These are phyloP conservation scores for Podospora pseudopauciseta DNA, from an alignment of 495 filamentous ascomycete species.

Conservation along the genomic window DNA sequence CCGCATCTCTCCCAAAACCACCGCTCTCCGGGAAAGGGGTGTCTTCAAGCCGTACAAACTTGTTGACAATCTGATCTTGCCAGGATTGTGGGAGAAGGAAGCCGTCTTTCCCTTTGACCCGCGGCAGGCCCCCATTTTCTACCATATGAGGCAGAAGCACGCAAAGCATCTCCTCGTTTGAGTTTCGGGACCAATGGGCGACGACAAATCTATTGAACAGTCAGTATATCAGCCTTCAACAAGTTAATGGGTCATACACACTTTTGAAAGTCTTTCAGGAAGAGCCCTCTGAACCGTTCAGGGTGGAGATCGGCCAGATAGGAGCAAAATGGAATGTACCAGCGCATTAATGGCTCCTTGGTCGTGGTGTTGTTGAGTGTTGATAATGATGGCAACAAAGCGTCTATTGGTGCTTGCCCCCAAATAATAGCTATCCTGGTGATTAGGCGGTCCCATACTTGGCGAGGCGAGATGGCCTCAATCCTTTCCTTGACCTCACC, in stretches of 20 bases:
- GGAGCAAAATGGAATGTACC: conserved; percentile 82
- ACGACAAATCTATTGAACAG: conserved; percentile 57
- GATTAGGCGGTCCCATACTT: conserved; percentile 53
- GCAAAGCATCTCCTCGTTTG: conserved; percentile 64
- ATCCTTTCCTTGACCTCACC: conserved; percentile 32
- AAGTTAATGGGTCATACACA: conserved; percentile 30
- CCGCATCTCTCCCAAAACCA: conserved; percentile 47
- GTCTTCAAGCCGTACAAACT: conserved; percentile 54
- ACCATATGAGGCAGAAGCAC: conserved; percentile 66
- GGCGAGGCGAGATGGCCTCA: conserved; percentile 41
- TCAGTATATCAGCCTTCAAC: conserved; percentile 22
- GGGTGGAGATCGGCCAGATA: conserved; percentile 67
- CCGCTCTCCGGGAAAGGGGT: conserved; percentile 56
- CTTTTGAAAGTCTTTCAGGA: conserved; percentile 79
- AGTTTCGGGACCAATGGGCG: conserved; percentile 61
- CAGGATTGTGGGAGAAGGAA: conserved; percentile 62
- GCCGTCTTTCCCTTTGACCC: conserved; percentile 49
- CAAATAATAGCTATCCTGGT: conserved; percentile 66
- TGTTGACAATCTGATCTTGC: conserved; percentile 64
- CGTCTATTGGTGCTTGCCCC: conserved; percentile 74
- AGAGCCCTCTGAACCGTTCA: conserved; percentile 71
- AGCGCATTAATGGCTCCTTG: conserved; percentile 55
- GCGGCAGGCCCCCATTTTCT: conserved; percentile 48
- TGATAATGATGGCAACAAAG: conserved; percentile 64
- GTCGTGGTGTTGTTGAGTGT: conserved; percentile 61